Evolutionary conservation across 2,329 filamentous ascomycete species (phyloP).

Genomic region (Juglanconis sp.): DNA sequence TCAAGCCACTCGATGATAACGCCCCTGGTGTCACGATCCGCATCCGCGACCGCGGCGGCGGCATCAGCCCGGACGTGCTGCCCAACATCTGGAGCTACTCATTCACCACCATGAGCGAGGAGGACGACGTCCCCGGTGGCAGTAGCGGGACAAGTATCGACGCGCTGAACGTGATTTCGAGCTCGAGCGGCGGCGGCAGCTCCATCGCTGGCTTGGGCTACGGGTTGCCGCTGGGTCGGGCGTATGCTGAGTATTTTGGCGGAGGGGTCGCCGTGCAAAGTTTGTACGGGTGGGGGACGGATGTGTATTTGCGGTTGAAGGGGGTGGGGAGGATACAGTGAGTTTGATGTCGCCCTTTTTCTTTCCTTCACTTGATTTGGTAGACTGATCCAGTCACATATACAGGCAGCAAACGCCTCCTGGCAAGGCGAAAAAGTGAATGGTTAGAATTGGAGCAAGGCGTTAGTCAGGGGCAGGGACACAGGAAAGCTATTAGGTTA

Average conservation of each 20-base stretch:
- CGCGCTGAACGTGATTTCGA: conserved; percentile 72
- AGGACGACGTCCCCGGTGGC: conserved; percentile 40
- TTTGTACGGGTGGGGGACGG: conserved; percentile 84
- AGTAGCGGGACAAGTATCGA: conserved; percentile 50
- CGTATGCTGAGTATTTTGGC: conserved; percentile 97
- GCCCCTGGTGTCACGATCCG: conserved; percentile 88
- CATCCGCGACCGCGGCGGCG: conserved; percentile 92
- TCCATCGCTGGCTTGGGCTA: conserved; percentile 93
- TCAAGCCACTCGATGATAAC: conserved; percentile 58
- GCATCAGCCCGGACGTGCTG: conserved; percentile 79
- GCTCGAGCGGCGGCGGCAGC: conserved; percentile 66
- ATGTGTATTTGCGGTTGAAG: conserved; percentile 65
- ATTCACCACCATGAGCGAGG: conserved; percentile 88
- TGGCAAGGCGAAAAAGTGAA: not conserved
- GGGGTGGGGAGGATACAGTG: conserved; percentile 55
- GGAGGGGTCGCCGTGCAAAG: conserved; percentile 95
- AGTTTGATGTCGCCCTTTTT: conserved; percentile 9
- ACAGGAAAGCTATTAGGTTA: not conserved
- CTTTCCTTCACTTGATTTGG: not conserved
- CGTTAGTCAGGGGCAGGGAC: not conserved
- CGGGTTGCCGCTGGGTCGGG: conserved; percentile 81
- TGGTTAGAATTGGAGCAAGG: not conserved
- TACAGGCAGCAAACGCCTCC: not conserved
- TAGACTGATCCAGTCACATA: too few species aligned
- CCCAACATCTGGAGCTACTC: conserved; percentile 95